These are phyloP conservation scores for Backusella australiensis DNA, from an alignment of 192 early-diverging fungal species.

Conservation along the genomic window DNA sequence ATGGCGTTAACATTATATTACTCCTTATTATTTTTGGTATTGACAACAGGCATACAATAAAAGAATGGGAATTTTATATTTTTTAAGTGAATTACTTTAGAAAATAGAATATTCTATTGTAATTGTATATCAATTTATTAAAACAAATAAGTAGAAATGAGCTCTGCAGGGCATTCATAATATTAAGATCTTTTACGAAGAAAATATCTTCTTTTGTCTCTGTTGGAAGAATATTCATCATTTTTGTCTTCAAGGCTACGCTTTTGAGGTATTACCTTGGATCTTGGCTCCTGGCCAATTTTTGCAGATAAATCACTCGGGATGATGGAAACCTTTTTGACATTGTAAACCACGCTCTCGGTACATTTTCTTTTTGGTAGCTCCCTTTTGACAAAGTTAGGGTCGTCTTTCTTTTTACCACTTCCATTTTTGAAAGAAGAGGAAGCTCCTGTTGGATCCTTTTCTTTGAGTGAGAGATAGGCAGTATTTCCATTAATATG, in stretches of 20 bases:
- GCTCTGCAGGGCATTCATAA: neutral
- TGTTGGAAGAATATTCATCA: neutral
- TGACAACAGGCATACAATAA: too few species aligned
- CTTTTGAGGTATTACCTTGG: neutral
- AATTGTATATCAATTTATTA: too few species aligned
- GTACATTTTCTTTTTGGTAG: neutral
- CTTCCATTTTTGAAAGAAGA: neutral
- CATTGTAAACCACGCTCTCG: neutral
- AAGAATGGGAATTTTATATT: too few species aligned
- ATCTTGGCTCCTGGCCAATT: neutral
- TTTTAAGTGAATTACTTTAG: too few species aligned
- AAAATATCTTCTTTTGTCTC: neutral
- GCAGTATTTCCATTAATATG: neutral
- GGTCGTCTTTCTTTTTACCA: neutral
- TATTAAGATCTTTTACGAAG: neutral
- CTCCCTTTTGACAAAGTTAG: neutral
- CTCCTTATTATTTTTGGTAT: too few species aligned
- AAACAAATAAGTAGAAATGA: neutral
- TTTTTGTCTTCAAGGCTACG: neutral
- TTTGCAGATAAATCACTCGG: neutral
- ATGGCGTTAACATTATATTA: too few species aligned
- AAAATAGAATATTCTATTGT: too few species aligned
- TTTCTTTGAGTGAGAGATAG: neutral
- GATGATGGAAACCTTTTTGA: neutral
- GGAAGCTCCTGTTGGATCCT: neutral